phyloP scores from a whole-genome alignment of 495 filamentous ascomycete species.

The Lasiosphaeria hispida region DNA sequence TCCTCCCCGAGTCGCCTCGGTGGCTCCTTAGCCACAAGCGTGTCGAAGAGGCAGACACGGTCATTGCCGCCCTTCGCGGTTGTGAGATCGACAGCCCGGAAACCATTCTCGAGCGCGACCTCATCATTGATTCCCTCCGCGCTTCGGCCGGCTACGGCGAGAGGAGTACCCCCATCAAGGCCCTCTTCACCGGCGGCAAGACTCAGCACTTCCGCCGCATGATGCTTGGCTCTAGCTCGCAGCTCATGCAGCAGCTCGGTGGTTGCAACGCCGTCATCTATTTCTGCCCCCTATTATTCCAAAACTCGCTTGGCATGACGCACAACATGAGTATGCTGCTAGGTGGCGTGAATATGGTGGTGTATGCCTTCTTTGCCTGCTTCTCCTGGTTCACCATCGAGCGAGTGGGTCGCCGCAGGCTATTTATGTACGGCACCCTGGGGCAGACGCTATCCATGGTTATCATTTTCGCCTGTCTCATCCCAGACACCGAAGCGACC shows the following conservation, averaged over 20 bases:
- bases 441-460: slow-evolving; percentile 73
- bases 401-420: slow-evolving; percentile 66
- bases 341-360: slow-evolving; percentile 76
- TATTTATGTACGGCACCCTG: slow-evolving; percentile 66
- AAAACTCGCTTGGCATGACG: slow-evolving; percentile 56
- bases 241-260: slow-evolving; percentile 77
- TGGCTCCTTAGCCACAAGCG: slow-evolving; percentile 70
- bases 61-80: slow-evolving; percentile 67
- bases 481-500: slow-evolving; percentile 50
- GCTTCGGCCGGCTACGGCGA: slow-evolving; percentile 57
- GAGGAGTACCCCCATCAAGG: slow-evolving; percentile 53
- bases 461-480: slow-evolving; percentile 69
- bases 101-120: slow-evolving; percentile 54
- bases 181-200: slow-evolving; percentile 59
- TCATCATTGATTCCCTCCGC: slow-evolving; percentile 63
- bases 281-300: slow-evolving; percentile 76
- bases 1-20: slow-evolving; percentile 73
- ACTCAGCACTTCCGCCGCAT: slow-evolving; percentile 66
- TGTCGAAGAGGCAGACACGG: slow-evolving; percentile 63
- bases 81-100: slow-evolving; percentile 58
- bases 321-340: slow-evolving; percentile 65
- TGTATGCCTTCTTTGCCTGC: slow-evolving; percentile 74
- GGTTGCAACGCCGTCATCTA: slow-evolving; percentile 83
- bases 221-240: slow-evolving; percentile 56
- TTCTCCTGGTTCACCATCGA: slow-evolving; percentile 82